Base-by-base conservation (phyloP, 768 basidiomycete genomes). In the Boletus subcaerulescens region DNA sequence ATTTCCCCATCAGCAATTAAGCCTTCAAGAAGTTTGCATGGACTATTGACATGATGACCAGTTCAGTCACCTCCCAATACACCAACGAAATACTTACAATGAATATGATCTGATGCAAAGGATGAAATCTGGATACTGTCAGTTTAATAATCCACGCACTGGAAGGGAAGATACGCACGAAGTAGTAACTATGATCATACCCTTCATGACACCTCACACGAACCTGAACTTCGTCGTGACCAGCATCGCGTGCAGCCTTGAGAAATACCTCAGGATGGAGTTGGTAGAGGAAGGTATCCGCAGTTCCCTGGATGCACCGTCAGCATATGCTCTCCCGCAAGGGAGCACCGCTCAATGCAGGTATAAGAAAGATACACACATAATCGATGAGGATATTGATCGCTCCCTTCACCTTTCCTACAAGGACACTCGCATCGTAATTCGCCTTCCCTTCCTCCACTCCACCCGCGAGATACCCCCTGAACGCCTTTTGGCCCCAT, bases 401-500 rank as follows among this genome's bases (percentile, higher is more conserved):
- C 2, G 86, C 80, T 11, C 81, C 84, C 49, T 78, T 81, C 52
- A 73, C 73, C 65, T 76, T 80, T 38, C 79, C 65, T 48, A 99
- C 83, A 55, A 98, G 81, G 62, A 87, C 84, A 8, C 91, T 91
- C 18, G 97, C 90, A 67, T 98, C 97, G 65, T 95, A 91, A 53
- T 70, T 72, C 26, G 67, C 73, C 54, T 79, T 80, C 6, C 87
- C 96, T 73, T 97, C 93, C 54, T 85, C 78, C 43, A 85, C 59
- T 20, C 92, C 89, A 33, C 86, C 86, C 45, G 80, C 73, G 22
- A 98, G 81, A 73, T 96, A 98, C 15, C 92, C 91, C 3, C 63
- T 67, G 75, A 98, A 97, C 3, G 93, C 95, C 67, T 94, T 96
- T 65, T 86, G 77, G 22, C 96, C 96, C 96, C 96, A 98, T 2